A percentile compares a stretch with the other conserved stretches of the same genome.
These are phyloP conservation scores for Trypanosomatidae sp. DNA, from an alignment of 208 protist genomes.

Conservation along the genomic window DNA sequence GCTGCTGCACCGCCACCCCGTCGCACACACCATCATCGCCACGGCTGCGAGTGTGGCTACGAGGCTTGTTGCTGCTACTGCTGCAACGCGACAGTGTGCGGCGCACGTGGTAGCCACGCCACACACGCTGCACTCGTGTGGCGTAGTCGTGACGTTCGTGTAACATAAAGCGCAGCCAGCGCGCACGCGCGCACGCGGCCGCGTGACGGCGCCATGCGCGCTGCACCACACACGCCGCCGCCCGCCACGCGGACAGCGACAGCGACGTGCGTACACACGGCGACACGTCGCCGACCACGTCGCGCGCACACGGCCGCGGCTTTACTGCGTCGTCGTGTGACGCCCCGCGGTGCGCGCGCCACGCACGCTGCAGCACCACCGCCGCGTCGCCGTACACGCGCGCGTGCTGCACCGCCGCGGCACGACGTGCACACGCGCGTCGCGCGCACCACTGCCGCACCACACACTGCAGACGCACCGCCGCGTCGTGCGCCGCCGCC, in stretches of 20 bases:
- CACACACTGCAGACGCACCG: slow-evolving; percentile 22
- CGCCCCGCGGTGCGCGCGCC: too few relatives aligned
- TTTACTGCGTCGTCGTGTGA: too few relatives aligned
- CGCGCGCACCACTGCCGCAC: slow-evolving; percentile 21
- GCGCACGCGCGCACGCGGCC: slow-evolving; percentile 1
- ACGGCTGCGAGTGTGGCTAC: too few relatives aligned
- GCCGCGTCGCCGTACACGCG: slow-evolving; percentile 11
- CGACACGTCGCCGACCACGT: too few relatives aligned
- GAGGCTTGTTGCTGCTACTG: too few relatives aligned
- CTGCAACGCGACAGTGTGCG: too few relatives aligned
- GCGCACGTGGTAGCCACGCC: slow-evolving; percentile 19
- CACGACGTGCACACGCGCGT: slow-evolving; percentile 7
- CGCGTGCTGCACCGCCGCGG: slow-evolving; percentile 1
- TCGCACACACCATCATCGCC: neutral
- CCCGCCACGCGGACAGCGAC: too few relatives aligned
- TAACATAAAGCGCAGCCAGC: slow-evolving; percentile 26
- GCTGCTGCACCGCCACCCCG: slow-evolving; percentile 6
- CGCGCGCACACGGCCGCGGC: too few relatives aligned
- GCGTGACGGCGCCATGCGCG: slow-evolving; percentile 37
- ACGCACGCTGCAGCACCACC: neutral
- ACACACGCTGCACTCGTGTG: slow-evolving; percentile 28
- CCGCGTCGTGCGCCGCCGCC: slow-evolving; percentile 41
- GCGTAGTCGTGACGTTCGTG: slow-evolving; percentile 34
- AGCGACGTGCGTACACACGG: too few relatives aligned
- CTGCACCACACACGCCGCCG: too few relatives aligned